A percentile compares a stretch with the other conserved stretches of the same genome.
Conservation (phyloP, 345 rosid species). For the Populus ilicifolia region DNA sequence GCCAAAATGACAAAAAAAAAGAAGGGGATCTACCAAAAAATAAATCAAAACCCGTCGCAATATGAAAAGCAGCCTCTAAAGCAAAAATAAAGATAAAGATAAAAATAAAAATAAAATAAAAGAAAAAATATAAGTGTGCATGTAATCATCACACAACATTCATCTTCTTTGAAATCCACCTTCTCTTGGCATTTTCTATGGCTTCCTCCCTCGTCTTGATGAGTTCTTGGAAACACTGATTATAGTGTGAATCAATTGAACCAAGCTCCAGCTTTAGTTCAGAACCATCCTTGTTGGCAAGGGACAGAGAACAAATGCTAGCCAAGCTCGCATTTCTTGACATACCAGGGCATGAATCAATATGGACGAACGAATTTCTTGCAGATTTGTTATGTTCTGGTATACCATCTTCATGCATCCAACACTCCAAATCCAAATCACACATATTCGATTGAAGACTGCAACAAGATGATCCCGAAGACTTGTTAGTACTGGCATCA, state of each 20-base stretch:
- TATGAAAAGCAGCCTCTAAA: neutral
- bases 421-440: constrained; percentile 16
- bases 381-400: constrained; percentile 23
- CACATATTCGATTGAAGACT: constrained; percentile 14
- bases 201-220: constrained; percentile 64
- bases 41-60: neutral
- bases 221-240: constrained; percentile 55
- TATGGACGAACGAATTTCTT: constrained; percentile 31
- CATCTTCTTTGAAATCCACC: constrained; percentile 55
- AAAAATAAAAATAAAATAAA: neutral
- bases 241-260: constrained; percentile 47
- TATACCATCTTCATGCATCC: constrained; percentile 14
- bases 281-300: constrained; percentile 35
- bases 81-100: neutral
- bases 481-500: constrained; percentile 19
- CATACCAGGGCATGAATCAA: constrained; percentile 39
- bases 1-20: neutral
- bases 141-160: constrained; percentile 17
- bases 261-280: constrained; percentile 56
- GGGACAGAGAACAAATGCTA: constrained; percentile 36
- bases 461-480: constrained; percentile 25
- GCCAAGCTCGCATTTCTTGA: constrained; percentile 41
- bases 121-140: neutral
- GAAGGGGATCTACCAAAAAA: neutral
- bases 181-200: constrained; percentile 50